These are phyloP conservation scores for Colletotrichum lupini DNA, from an alignment of 2,329 filamentous ascomycete species.

Conservation along the genomic window DNA sequence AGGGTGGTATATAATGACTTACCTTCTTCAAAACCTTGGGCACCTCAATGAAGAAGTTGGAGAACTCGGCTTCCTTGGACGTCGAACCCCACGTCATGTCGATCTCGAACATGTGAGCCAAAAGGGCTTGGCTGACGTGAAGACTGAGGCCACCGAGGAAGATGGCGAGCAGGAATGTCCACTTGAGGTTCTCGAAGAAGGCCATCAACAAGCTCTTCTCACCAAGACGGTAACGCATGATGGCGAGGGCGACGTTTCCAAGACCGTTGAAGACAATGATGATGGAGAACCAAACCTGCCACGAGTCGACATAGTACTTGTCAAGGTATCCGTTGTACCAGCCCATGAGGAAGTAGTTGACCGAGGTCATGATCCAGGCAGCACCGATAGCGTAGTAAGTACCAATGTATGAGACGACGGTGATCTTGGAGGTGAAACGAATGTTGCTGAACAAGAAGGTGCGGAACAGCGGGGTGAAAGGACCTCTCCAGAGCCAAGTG, in stretches of 20 bases:
- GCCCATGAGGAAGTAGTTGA: slow-evolving; percentile 81
- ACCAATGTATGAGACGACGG: slow-evolving; percentile 80
- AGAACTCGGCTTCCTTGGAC: slow-evolving; percentile 82
- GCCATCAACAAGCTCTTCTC: slow-evolving; percentile 69
- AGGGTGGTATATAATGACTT: slow-evolving; percentile 57
- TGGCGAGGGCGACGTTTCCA: slow-evolving; percentile 76
- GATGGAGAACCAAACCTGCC: slow-evolving; percentile 84
- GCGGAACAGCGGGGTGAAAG: slow-evolving; percentile 83
- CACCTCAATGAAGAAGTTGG: slow-evolving; percentile 87
- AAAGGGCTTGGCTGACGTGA: slow-evolving; percentile 82
- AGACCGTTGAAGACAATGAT: slow-evolving; percentile 82
- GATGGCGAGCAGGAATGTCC: slow-evolving; percentile 79
- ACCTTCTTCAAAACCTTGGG: slow-evolving; percentile 82
- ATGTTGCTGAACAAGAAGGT: slow-evolving; percentile 79
- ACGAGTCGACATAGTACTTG: slow-evolving; percentile 83
- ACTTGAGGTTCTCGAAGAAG: slow-evolving; percentile 75
- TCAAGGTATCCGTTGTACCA: slow-evolving; percentile 83
- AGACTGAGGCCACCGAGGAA: slow-evolving; percentile 86
- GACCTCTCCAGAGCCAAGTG: slow-evolving; percentile 78
- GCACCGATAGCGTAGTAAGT: slow-evolving; percentile 85
- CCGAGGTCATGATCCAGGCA: slow-evolving; percentile 77
- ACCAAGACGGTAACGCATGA: slow-evolving; percentile 78
- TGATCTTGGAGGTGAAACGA: slow-evolving; percentile 79
- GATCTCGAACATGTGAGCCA: slow-evolving; percentile 86
- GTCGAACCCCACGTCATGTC: slow-evolving; percentile 90